Evolutionary conservation across 2,329 filamentous ascomycete species (phyloP).

Genomic region (Xylariales sp.): DNA sequence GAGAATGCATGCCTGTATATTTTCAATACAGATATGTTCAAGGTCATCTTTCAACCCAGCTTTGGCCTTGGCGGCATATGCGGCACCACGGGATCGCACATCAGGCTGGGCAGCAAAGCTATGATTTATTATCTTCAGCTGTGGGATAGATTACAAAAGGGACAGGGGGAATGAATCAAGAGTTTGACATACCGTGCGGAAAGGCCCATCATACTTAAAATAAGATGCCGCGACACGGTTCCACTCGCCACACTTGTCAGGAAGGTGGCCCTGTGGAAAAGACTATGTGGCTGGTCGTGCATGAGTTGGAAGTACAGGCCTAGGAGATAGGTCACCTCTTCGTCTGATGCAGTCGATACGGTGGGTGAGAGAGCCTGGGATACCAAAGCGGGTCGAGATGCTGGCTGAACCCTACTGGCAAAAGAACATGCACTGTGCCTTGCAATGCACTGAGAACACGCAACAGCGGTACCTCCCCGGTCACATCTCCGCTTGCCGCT

Average conservation of each 20-base stretch:
- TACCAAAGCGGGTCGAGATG: not conserved
- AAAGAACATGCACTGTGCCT: constrained; percentile 1
- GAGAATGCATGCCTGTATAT: constrained; percentile 27
- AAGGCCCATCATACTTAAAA: constrained; percentile 16
- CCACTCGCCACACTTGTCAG: constrained; percentile 10
- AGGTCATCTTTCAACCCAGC: constrained; percentile 21
- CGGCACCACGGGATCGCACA: constrained; percentile 9
- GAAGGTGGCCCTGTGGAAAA: constrained; percentile 20
- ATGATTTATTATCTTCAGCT: too few relatives aligned
- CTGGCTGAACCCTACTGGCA: not conserved
- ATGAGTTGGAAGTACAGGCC: constrained; percentile 19
- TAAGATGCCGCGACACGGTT: constrained; percentile 11
- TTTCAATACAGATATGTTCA: constrained; percentile 26
- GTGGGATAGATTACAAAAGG: constrained; percentile 7
- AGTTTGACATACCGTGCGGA: constrained; percentile 15
- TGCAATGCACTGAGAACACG: constrained; percentile 2
- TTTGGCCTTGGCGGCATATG: constrained; percentile 14
- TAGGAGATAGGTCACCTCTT: constrained; percentile 10
- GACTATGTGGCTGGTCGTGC: constrained; percentile 18
- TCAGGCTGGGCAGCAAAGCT: constrained; percentile 13
- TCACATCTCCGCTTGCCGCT: constrained; percentile 1
- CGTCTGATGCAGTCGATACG: not conserved
- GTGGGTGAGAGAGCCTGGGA: not conserved
- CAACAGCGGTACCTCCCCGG: not conserved
- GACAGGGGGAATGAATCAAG: not conserved